Base-by-base conservation (phyloP, 352 stramenopile genomes). In the Pythium sp. region DNA sequence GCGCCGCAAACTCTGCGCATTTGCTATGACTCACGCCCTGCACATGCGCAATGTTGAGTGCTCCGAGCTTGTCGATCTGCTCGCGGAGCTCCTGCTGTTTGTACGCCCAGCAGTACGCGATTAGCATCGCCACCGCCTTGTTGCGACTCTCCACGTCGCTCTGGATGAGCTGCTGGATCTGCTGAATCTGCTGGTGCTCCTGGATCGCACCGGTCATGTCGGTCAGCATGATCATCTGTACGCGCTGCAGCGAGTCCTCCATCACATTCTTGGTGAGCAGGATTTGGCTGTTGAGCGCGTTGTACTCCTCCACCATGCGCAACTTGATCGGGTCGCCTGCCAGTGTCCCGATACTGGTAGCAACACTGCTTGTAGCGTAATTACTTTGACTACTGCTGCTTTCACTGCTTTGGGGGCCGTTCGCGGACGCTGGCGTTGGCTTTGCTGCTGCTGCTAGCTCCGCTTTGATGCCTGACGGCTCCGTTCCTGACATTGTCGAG, bases 261-360 rank as follows among this genome's bases (percentile, higher is more conserved):
- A 85, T 58, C 0, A 69, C 73, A 22, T 60, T 73, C 65, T 86
- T 73, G 63, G 87, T 84, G 41, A 82, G 66, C 57, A 77, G 66
- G 47, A 75, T 79, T 61, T 78, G 65, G 28, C 81, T 65, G 53
- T 83, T 82, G 43, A 79, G 65, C 54, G 76, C 58, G 28, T 69
- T 74, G 67, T 84, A 84, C 14, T 69, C 60, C 24, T 74, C 66
- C 22, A 61, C 58, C 47, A 80, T 60, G 8, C 34, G 34, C 9
- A n/a, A 22, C 36, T 54, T 54, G 62, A 72, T 65, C 15, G 62
- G 43, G 59, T 79, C 70, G 9, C 28, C 49, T 18, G 43, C 24
- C 6, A 46, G 7, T 20, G 41, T 28, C 24, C 38, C 18, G 26
- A 43, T 28, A 30, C 14, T 14, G 24, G 14, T 60, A 14, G 41